Conservation (phyloP, 2,329 filamentous ascomycete genomes). For the Ophiocordyceps sinensis region DNA sequence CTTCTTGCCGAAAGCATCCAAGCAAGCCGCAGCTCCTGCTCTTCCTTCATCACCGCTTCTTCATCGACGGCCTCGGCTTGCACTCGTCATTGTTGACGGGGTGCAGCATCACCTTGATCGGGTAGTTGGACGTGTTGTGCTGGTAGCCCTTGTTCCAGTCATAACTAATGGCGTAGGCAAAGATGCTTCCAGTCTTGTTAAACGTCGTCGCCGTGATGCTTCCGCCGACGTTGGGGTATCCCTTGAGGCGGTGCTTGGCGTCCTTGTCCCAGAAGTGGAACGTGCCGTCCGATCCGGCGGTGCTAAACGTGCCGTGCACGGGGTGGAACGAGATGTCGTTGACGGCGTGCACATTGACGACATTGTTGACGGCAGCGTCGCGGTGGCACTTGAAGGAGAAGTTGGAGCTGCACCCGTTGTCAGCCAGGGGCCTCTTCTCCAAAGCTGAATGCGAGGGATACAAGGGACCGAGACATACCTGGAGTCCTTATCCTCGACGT, state of each 20-base stretch:
- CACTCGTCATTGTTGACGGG: constrained; percentile 51
- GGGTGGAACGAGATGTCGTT: constrained; percentile 98
- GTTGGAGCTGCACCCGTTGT: constrained; percentile 46
- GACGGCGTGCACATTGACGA: constrained; percentile 83
- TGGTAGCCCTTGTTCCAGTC: constrained; percentile 98
- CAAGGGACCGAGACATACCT: constrained; percentile 28
- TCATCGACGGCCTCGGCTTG: constrained; percentile 43
- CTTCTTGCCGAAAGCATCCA: neutral
- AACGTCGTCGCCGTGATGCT: constrained; percentile 88
- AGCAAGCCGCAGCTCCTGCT: neutral
- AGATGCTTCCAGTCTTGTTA: constrained; percentile 70
- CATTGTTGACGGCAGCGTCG: constrained; percentile 58
- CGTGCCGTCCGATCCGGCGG: constrained; percentile 85
- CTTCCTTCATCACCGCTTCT: constrained; percentile 35
- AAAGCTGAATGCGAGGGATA: neutral
- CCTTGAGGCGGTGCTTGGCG: constrained; percentile 77
- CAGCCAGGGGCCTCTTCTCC: neutral
- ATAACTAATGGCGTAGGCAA: constrained; percentile 84
- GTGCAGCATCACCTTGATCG: constrained; percentile 77
- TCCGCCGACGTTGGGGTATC: constrained; percentile 71
- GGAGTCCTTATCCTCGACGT: constrained; percentile 90
- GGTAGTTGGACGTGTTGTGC: constrained; percentile 58
- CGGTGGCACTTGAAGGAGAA: constrained; percentile 99
- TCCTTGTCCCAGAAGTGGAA: constrained; percentile 97
- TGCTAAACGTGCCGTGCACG: constrained; percentile 93